These are phyloP conservation scores for Fusarium phyllophilum DNA, from an alignment of 2,329 filamentous ascomycete genomes.

Conservation along the genomic window DNA sequence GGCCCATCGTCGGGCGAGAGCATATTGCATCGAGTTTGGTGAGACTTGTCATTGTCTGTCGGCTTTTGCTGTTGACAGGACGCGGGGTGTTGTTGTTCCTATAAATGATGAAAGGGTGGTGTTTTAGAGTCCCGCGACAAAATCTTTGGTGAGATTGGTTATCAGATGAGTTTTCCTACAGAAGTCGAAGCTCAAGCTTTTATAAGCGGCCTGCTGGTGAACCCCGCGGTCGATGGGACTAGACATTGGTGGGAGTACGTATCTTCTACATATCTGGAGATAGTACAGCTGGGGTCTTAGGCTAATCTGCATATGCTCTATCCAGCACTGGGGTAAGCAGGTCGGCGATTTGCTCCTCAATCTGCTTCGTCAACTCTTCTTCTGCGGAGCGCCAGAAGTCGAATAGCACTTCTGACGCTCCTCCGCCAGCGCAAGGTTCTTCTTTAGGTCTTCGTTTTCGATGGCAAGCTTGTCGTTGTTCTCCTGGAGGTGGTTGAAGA, in stretches of 20 bases:
- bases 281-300: too few relatives aligned
- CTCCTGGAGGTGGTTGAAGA: background rate
- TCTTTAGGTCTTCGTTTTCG: accelerated
- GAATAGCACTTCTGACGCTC: background rate
- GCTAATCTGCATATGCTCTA: too few relatives aligned
- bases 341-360: too few relatives aligned
- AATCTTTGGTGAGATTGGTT: background rate
- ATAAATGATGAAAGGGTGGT: background rate
- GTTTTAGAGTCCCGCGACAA: background rate
- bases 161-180: background rate
- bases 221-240: too few relatives aligned
- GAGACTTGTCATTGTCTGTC: background rate
- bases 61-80: background rate
- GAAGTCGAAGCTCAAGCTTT: too few relatives aligned
- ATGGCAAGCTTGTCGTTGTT: background rate
- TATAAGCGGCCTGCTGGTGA: too few relatives aligned
- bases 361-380: too few relatives aligned
- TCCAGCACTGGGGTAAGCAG: too few relatives aligned
- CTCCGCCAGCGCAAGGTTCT: background rate
- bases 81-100: background rate
- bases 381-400: background rate
- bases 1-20: background rate
- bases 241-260: background rate
- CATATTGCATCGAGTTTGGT: background rate
- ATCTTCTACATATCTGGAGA: too few relatives aligned